Evolutionary conservation across 2,329 filamentous ascomycete genomes (phyloP), one percentile per base, ranked within the genome.

Genomic region (Ophiostoma fasciatum): DNA sequence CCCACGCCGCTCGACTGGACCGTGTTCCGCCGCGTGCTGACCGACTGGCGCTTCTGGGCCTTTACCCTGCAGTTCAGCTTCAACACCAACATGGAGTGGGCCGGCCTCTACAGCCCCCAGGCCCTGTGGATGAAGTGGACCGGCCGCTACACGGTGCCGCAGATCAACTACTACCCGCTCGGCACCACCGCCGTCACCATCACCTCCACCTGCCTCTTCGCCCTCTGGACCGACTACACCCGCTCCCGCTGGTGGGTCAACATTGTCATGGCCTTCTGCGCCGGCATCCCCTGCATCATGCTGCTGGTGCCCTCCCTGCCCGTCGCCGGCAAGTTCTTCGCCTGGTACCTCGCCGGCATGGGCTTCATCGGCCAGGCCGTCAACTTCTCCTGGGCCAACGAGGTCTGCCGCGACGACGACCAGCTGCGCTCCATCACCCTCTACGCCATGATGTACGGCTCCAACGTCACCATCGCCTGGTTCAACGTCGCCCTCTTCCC

Each of bases 41-140:
- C 56, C 57, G 0, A 72, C 68, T 74, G 67, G 65, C 66, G 74
- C 46, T 77, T 68, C 62, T 78, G 72, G 59, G 72, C 71, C 0
- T 79, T 79, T 45, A 64, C 70, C 4, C 64, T 80, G 0, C 79
- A 74, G 74, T 67, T 79, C 42, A 72, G 82, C 29, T 77, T 75
- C 0, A 75, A 76, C 20, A 74, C 81, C 23, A 26, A 35, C 23
- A 39, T 40, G 38, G 48, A 77, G 74, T 0, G 78, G 83, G 49
- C 77, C 73, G 78, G 82, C 49, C 77, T 73, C 0, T 82, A 81
- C 52, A 73, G 68, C 34, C 64, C 68, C 11, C 80, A 82, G 50
- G 59, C 70, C 0, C 52, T 69, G 1, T 69, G 60, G 47, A 52
- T 69, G 49, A 64, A 68, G 45, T 57, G 52, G 0, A 51, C 48